Base-by-base conservation (phyloP, 2,329 filamentous ascomycete species). In the Trematosphaeria pertusa region DNA sequence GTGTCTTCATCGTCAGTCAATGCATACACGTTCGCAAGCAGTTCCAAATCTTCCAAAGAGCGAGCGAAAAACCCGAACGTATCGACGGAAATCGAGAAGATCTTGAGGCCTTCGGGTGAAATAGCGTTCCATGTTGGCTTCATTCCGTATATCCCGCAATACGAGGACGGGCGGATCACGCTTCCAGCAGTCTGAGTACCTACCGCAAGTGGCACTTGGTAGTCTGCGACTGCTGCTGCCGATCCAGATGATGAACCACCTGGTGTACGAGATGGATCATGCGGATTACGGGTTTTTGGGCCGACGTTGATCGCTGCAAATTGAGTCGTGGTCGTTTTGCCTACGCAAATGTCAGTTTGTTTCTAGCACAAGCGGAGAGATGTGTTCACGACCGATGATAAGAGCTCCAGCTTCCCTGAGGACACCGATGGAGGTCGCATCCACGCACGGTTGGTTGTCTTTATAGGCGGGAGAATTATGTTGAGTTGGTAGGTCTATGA, bases 171-270 rank as follows among this genome's bases (percentile, higher is more conserved):
- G 0, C 84, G 77, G 31, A 87, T 80, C 0, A 75, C 80, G 41
- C 80, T 83, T 0, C 85, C 85, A 3, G 79, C 81, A 0, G 84
- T 87, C 58, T 88, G 84, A 0, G 83, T 84, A 1, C 83, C 84
- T 0, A 87, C 65, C 0, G 71, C 77, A 6, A 87, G 49, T 0
- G 83, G 81, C 0, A 77, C 78, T 51, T 87, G 84, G 44, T 78
- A 80, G 51, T 87, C 85, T 5, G 73, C 83, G 1, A 87, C 84
- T 0, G 82, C 83, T 0, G 85, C 84, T 0, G 75, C 85, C 0
- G 84, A 86, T 0, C 85, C 85, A 0, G 82, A 81, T 0, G 83
- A 86, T 0, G 84, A 87, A 28, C 85, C 85, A 1, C 84, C 85
- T 0, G 85, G 85, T 0, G 84, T 87, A 2, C 75, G 73, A 0